A percentile compares a stretch with the other conserved stretches of the same genome.
phyloP scores from a whole-genome alignment of 2,329 filamentous ascomycete genomes.

The Trichoderma oligosporum region DNA sequence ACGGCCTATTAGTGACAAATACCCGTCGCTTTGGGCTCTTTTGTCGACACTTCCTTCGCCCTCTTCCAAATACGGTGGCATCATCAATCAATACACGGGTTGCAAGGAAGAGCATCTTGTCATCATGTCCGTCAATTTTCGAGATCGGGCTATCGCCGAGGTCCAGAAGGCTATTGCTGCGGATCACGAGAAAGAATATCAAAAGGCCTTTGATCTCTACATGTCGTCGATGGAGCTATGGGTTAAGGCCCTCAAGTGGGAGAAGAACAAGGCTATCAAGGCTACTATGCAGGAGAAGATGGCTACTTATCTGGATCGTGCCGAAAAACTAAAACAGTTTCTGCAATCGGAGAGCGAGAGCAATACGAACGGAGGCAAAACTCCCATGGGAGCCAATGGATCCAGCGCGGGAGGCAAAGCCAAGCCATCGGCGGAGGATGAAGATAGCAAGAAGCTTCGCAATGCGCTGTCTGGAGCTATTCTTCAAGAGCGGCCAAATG shows the following conservation, averaged over 20 bases:
- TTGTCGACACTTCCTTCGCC: neutral
- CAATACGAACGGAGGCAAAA: constrained; percentile 61
- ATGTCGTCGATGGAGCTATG: constrained; percentile 95
- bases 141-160: constrained; percentile 91
- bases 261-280: constrained; percentile 96
- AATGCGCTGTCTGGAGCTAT: constrained; percentile 90
- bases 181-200: constrained; percentile 93
- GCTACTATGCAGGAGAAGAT: constrained; percentile 96
- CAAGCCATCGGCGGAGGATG: constrained; percentile 69
- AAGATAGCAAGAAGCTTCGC: constrained; percentile 92
- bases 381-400: constrained; percentile 65
- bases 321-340: constrained; percentile 95
- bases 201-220: constrained; percentile 94
- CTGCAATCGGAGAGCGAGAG: constrained; percentile 72
- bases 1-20: neutral
- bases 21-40: neutral
- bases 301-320: constrained; percentile 95
- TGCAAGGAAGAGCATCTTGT: constrained; percentile 20
- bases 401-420: constrained; percentile 59
- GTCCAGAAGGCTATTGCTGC: constrained; percentile 97
- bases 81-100: neutral
- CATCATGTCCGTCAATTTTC: constrained; percentile 92
- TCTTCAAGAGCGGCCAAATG: constrained; percentile 89
- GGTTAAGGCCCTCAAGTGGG: constrained; percentile 99
- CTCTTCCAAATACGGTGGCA: neutral